Percentiles rank a stretch among this genome's conserved stretches.
phyloP scores from a whole-genome alignment of 495 filamentous ascomycete genomes.

The Echria macrotheca region DNA sequence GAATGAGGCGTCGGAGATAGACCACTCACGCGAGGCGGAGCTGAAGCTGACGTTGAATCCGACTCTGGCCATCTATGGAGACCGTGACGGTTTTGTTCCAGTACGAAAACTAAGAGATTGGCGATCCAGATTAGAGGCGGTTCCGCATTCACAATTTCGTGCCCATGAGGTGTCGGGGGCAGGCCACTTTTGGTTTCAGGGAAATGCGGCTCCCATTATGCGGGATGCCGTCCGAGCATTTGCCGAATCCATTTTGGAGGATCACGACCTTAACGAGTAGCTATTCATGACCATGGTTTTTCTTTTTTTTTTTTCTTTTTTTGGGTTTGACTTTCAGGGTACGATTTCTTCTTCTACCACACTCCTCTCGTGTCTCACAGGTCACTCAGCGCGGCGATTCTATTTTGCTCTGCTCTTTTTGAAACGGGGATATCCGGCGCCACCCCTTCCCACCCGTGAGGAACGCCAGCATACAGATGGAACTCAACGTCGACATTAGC shows the following conservation, averaged over 20 bases:
- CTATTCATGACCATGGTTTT: neutral
- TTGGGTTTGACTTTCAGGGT: too few relatives aligned
- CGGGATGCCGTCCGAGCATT: slow-evolving; percentile 27
- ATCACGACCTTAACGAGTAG: too few relatives aligned
- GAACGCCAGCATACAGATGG: slow-evolving; percentile 46
- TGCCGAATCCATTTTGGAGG: slow-evolving; percentile 10
- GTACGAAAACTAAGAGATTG: slow-evolving; percentile 63
- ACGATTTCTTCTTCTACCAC: too few relatives aligned
- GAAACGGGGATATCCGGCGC: slow-evolving; percentile 1
- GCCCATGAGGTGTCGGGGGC: slow-evolving; percentile 59
- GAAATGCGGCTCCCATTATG: slow-evolving; percentile 52
- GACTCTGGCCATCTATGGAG: slow-evolving; percentile 73
- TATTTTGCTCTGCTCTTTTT: slow-evolving; percentile 13
- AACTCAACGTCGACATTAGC: slow-evolving; percentile 41
- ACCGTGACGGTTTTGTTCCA: slow-evolving; percentile 71
- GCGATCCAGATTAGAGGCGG: slow-evolving; percentile 51
- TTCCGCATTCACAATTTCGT: slow-evolving; percentile 39
- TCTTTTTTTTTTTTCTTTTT: slow-evolving; percentile 5
- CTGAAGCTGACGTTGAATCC: slow-evolving; percentile 51
- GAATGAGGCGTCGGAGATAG: neutral
- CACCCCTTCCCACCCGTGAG: slow-evolving; percentile 40
- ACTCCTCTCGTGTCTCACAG: slow-evolving; percentile 11
- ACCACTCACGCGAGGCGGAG: slow-evolving; percentile 28
- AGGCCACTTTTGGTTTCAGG: slow-evolving; percentile 80
- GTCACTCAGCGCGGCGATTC: slow-evolving; percentile 12